Percentiles rank a stretch among this genome's conserved stretches.
Conservation (phyloP, 2,329 filamentous ascomycete species). For the Colletotrichum sublineola region DNA sequence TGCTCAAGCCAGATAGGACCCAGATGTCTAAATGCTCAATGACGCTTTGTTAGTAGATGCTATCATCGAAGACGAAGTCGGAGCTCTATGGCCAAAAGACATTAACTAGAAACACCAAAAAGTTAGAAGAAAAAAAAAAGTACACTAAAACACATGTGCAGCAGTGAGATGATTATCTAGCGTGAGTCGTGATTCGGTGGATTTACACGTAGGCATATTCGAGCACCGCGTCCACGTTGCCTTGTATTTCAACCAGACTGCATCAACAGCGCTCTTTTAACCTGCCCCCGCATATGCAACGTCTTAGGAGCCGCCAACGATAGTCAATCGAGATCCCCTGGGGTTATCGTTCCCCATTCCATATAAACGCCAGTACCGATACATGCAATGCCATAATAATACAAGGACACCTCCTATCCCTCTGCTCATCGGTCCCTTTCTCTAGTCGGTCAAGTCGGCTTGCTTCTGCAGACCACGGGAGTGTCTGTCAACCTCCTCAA, state of each 20-base stretch:
- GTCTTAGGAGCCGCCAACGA: constrained; percentile 17
- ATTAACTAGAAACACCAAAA: constrained; percentile 37
- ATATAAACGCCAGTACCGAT: constrained; percentile 36
- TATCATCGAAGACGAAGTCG: constrained; percentile 11
- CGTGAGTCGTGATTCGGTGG: background rate
- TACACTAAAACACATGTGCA: background rate
- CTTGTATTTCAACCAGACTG: background rate
- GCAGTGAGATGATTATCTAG: background rate
- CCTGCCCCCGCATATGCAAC: background rate
- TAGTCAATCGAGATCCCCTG: constrained; percentile 29
- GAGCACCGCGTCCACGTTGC: background rate
- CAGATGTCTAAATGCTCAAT: background rate
- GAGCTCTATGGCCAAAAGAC: constrained; percentile 6
- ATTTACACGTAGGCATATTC: background rate
- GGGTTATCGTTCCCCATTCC: constrained; percentile 34
- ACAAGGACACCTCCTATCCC: constrained; percentile 7
- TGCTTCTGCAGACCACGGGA: constrained; percentile 85
- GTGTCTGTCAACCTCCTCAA: constrained; percentile 91
- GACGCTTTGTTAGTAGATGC: constrained; percentile 27
- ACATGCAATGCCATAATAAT: constrained; percentile 39
- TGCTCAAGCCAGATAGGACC: constrained; percentile 3
- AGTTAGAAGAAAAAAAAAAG: constrained; percentile 14
- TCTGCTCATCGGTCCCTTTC: background rate
- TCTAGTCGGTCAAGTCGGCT: constrained; percentile 76
- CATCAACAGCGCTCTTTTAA: background rate